Evolutionary conservation across 1,284 basidiomycete species (phyloP).

Genomic region (Cryptococcus floricola): DNA sequence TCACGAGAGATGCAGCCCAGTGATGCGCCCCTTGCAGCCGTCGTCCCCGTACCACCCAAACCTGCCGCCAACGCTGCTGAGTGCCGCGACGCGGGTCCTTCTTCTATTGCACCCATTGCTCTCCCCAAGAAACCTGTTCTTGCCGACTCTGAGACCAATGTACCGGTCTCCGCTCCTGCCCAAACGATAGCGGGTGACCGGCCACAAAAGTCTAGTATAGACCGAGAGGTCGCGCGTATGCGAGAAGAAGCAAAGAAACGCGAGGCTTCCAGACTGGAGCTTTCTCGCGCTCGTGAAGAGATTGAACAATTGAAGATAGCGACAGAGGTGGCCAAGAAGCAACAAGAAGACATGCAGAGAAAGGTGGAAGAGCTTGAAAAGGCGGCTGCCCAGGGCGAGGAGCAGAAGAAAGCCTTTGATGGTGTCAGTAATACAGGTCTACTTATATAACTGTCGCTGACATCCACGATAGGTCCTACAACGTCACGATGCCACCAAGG

Average conservation of each 20-base stretch:
- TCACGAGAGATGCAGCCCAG: neutral
- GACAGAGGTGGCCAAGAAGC: conserved; percentile 6
- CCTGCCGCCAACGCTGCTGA: no score
- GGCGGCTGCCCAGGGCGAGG: conserved; percentile 5
- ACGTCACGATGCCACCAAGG: conserved; percentile 24
- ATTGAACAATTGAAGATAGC: neutral
- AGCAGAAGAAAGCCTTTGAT: conserved; percentile 5
- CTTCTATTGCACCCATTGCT: no score
- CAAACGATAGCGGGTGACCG: no score
- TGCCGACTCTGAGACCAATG: no score
- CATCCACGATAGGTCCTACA: conserved; percentile 19
- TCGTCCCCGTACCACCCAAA: no score
- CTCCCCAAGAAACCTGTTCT: no score
- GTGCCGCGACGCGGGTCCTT: no score
- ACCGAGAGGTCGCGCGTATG: neutral
- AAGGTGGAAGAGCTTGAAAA: conserved; percentile 14
- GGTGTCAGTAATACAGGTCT: conserved; percentile 1
- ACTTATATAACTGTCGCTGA: neutral
- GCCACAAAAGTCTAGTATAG: neutral
- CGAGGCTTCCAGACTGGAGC: conserved; percentile 1
- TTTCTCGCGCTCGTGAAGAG: conserved; percentile 1
- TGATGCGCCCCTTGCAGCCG: no score
- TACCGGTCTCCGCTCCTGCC: no score
- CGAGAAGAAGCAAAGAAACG: conserved; percentile 7
- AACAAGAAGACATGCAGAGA: conserved; percentile 13